Conservation (phyloP, 192 early-diverging fungal genomes). For the Funneliformis mosseae region DNA sequence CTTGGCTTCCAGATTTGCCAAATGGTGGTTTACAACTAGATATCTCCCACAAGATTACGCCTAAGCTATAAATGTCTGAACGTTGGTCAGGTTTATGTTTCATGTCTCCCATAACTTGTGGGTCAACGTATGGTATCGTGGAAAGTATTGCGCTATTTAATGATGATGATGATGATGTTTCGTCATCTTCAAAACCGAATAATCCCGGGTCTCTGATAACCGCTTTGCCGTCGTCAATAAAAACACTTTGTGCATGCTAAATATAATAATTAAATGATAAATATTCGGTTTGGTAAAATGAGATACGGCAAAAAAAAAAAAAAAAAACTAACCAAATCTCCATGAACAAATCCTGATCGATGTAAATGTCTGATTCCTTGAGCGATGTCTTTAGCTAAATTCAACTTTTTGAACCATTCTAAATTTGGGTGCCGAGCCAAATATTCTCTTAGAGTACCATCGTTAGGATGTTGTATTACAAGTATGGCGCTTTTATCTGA, state of each 20-base stretch:
- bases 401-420: not conserved
- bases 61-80: constrained; percentile 27
- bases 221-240: constrained; percentile 15
- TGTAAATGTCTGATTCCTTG: constrained; percentile 21
- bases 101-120: constrained; percentile 1
- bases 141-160: not conserved
- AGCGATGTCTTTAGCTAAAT: constrained; percentile 6
- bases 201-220: not conserved
- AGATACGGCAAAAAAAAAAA: not conserved
- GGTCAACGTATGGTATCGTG: constrained; percentile 21
- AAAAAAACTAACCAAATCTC: constrained; percentile 17
- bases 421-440: not conserved
- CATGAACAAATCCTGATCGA: constrained; percentile 12
- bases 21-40: constrained; percentile 3
- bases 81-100: not conserved
- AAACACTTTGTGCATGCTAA: constrained; percentile 15
- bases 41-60: constrained; percentile 15
- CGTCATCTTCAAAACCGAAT: not conserved
- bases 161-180: not conserved
- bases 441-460: constrained; percentile 29
- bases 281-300: not conserved
- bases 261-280: not conserved
- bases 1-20: not conserved
- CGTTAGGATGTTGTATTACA: constrained; percentile 24
- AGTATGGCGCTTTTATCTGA: not conserved